Base-by-base conservation (phyloP, 441 rosid species). In the Brassica hybrid region DNA sequence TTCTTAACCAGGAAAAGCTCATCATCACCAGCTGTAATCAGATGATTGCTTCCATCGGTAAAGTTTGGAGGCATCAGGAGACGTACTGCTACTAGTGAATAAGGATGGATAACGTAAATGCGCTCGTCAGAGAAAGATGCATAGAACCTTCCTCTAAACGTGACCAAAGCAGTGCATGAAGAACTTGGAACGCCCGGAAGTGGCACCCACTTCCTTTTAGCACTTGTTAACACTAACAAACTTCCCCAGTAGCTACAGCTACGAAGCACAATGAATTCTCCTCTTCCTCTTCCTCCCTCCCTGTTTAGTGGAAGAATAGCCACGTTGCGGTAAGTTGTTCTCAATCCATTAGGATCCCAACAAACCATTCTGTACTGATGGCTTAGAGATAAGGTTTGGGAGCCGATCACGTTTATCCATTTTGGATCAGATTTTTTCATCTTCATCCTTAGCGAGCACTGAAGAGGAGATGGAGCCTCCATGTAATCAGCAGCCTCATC, bases 401-500 rank as follows among this genome's bases (percentile, higher is more conserved):
- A 66, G 23, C 59, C 50, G 5, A 43, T 1, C 5, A 17, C 59
- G 1, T 59, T 75, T 3, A 27, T 43, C 36, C 43, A 17, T 2
- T 14, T 17, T 17, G 66, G 19, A 0, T 57, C 56, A 41, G 30
- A 52, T 21, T n/a, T 4, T 14, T 1, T 0, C 10, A 63, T 65
- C 11, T 52, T 34, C 18, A 36, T 23, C 65, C 12, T 74, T 43
- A 74, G 30, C 17, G 72, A 74, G 5, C 72, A 74, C 0, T 74
- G 43, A 74, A 65, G 25, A 0, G 65, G 17, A 65, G 57, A 64
- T 73, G 57, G 56, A 65, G 9, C 6, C 13, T 56, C 30, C 2
- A 19, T 1, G 11, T 14, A 13, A 34, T 7, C 45, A 3, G 17
- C 32, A 0, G 69, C 13, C 4, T 64, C 12, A 9, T 74, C 71